phyloP scores from a whole-genome alignment of 352 stramenopile genomes.

The Halophytophthora polymorphica region DNA sequence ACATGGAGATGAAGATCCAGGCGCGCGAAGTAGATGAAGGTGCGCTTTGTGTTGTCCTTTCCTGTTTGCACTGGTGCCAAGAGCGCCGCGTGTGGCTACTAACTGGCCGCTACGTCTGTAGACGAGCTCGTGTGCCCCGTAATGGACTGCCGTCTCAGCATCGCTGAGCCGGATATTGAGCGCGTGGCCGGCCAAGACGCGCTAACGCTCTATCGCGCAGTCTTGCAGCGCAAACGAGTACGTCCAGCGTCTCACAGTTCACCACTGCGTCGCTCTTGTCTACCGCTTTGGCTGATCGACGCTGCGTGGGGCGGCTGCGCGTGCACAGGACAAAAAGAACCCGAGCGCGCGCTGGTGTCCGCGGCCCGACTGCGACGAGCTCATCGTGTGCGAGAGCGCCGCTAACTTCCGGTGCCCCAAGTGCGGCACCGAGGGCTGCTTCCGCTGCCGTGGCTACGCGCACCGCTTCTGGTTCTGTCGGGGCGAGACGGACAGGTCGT shows the following conservation, averaged over 20 bases:
- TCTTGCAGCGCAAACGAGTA: constrained; percentile 57
- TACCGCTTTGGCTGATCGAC: too few species aligned
- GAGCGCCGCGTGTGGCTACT: neutral
- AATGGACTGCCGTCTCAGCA: constrained; percentile 38
- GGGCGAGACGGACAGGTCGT: constrained; percentile 47
- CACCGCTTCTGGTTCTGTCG: constrained; percentile 65
- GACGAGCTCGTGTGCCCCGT: constrained; percentile 69
- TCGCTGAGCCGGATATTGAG: constrained; percentile 37
- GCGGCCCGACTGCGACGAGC: constrained; percentile 47
- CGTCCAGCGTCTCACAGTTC: constrained; percentile 4
- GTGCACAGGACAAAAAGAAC: constrained; percentile 76
- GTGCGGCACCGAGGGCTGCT: constrained; percentile 54
- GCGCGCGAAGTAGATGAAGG: constrained; percentile 60
- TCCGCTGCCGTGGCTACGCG: constrained; percentile 46
- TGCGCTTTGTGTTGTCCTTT: constrained; percentile 16
- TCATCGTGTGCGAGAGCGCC: constrained; percentile 54
- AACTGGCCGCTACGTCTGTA: constrained; percentile 15
- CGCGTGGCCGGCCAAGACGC: constrained; percentile 25
- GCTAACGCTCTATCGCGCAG: constrained; percentile 24
- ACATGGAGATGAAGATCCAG: constrained; percentile 59
- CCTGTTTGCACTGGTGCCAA: too few species aligned
- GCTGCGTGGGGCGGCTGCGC: too few species aligned
- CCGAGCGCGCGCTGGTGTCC: constrained; percentile 72
- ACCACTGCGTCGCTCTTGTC: too few species aligned
- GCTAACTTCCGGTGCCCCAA: constrained; percentile 60